Evolutionary conservation across 495 filamentous ascomycete species (phyloP).

Genomic region (Trichocladium antarcticum): DNA sequence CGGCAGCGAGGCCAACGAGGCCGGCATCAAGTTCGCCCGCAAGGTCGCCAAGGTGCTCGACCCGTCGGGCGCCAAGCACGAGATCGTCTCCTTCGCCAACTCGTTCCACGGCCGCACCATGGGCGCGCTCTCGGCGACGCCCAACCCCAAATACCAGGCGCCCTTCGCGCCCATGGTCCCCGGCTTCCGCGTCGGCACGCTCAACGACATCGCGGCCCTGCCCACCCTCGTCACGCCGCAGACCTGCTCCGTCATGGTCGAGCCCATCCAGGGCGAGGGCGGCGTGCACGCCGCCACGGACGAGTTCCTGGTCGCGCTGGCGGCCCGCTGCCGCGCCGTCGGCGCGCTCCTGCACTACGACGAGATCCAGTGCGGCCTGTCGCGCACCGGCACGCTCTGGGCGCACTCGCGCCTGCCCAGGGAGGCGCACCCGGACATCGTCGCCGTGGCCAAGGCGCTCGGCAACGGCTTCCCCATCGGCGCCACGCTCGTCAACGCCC

Average conservation of each 20-base stretch:
- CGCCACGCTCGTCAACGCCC: conserved; percentile 71
- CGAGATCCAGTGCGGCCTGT: conserved; percentile 91
- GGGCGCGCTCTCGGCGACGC: conserved; percentile 83
- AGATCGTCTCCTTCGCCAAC: conserved; percentile 78
- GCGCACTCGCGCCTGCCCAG: conserved; percentile 63
- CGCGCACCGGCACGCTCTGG: conserved; percentile 80
- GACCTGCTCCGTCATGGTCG: conserved; percentile 91
- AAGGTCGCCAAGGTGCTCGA: conserved; percentile 71
- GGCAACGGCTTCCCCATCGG: conserved; percentile 95
- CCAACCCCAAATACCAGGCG: conserved; percentile 96
- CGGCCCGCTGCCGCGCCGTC: conserved; percentile 70
- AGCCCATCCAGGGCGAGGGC: conserved; percentile 96
- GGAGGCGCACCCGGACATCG: conserved; percentile 82
- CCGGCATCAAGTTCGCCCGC: conserved; percentile 89
- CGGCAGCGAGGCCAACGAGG: conserved; percentile 91
- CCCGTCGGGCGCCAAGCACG: conserved; percentile 61
- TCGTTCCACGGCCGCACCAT: conserved; percentile 96
- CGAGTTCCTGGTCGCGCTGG: conserved; percentile 69
- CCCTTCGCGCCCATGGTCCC: conserved; percentile 94
- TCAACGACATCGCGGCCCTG: conserved; percentile 67
- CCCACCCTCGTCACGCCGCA: conserved; percentile 62
- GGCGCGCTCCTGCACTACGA: conserved; percentile 87
- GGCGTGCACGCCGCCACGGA: conserved; percentile 75
- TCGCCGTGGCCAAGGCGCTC: conserved; percentile 90
- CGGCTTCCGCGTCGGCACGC: conserved; percentile 76